phyloP scores from a whole-genome alignment of 495 filamentous ascomycete genomes.

The Haplographium delicatum region DNA sequence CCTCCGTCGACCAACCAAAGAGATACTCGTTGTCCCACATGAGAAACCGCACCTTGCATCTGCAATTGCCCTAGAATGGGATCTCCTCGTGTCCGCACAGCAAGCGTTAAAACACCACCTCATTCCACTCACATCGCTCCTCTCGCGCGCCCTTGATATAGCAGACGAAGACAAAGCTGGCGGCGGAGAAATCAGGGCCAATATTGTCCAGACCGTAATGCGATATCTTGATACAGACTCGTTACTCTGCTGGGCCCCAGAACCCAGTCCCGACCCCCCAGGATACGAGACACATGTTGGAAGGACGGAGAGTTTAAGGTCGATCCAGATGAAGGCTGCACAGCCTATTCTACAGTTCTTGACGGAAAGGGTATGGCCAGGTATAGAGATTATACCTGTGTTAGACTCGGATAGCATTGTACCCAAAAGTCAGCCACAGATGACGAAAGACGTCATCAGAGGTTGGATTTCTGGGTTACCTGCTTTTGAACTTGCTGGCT shows the following conservation, averaged over 20 bases:
- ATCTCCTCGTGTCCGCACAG: constrained; percentile 68
- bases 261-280: constrained; percentile 34
- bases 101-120: constrained; percentile 75
- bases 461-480: constrained; percentile 72
- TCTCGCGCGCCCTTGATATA: constrained; percentile 76
- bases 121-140: constrained; percentile 84
- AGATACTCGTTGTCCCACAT: constrained; percentile 62
- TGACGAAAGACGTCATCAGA: constrained; percentile 66
- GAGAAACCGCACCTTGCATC: constrained; percentile 79
- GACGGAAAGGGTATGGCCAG: constrained; percentile 75
- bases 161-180: constrained; percentile 46
- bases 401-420: constrained; percentile 69
- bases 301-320: constrained; percentile 52
- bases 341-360: constrained; percentile 64
- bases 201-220: constrained; percentile 63
- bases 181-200: constrained; percentile 40
- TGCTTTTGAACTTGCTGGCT: constrained; percentile 73
- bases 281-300: constrained; percentile 23
- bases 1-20: constrained; percentile 68
- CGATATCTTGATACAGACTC: constrained; percentile 90
- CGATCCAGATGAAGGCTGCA: constrained; percentile 63
- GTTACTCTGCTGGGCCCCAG: constrained; percentile 86
- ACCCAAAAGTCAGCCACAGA: constrained; percentile 61
- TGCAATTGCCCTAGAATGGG: constrained; percentile 89
- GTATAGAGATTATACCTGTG: constrained; percentile 68